Conservation (phyloP, 192 early-diverging fungal species). For the Gaertneriomyces semiglobifer region DNA sequence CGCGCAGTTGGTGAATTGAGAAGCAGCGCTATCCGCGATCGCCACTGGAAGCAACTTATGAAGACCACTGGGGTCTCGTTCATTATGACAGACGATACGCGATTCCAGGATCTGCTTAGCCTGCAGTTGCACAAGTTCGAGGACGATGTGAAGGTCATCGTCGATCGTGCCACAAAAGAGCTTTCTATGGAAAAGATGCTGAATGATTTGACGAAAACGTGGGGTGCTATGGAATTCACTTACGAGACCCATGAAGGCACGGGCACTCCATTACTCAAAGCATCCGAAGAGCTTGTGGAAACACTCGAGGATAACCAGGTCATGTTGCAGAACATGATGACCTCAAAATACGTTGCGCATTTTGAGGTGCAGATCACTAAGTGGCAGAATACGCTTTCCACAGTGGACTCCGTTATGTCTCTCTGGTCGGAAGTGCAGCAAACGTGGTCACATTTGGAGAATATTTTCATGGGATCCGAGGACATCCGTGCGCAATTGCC, state of each 20-base stretch:
- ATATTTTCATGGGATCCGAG: conserved; percentile 67
- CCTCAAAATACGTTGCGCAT: conserved; percentile 60
- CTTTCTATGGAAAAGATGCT: conserved; percentile 67
- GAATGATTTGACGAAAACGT: conserved; percentile 62
- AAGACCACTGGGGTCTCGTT: conserved; percentile 66
- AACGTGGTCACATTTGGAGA: conserved; percentile 64
- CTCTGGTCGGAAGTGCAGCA: conserved; percentile 66
- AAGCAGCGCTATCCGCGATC: conserved; percentile 62
- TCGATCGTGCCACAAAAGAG: conserved; percentile 64
- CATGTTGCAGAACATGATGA: conserved; percentile 69
- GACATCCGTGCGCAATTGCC: conserved; percentile 64
- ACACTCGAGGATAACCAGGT: conserved; percentile 68
- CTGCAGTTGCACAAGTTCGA: conserved; percentile 64
- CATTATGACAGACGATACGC: conserved; percentile 63
- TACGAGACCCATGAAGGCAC: conserved; percentile 60
- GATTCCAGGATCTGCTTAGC: conserved; percentile 61
- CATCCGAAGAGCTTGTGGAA: conserved; percentile 64
- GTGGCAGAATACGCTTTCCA: conserved; percentile 61
- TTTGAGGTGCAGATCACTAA: conserved; percentile 63
- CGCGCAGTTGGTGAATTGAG: conserved; percentile 62
- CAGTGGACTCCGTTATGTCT: conserved; percentile 56
- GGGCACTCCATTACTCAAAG: conserved; percentile 46
- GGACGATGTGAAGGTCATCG: conserved; percentile 66
- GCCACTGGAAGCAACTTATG: conserved; percentile 70
- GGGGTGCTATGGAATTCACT: conserved; percentile 62